Base-by-base conservation (phyloP, 306 rosid species). In the Geum urbanum region DNA sequence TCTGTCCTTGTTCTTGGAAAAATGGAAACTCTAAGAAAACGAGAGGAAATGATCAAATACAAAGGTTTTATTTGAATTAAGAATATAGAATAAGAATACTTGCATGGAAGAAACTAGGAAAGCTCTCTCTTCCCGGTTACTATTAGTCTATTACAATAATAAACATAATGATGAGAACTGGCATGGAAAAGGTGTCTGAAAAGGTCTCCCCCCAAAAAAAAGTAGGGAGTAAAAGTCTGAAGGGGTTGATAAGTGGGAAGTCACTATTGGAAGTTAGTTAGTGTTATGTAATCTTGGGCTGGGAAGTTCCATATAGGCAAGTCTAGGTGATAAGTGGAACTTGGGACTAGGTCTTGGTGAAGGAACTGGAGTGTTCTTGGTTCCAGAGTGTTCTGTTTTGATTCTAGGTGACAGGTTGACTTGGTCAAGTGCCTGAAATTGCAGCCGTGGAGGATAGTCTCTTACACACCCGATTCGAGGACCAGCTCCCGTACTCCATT, bases 281-380 rank as follows among this genome's bases (percentile, higher is more conserved):
- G 37, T 32, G 18, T 52, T 37, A 44, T 72, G 76, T 1, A 67
- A 11, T 53, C 84, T 83, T 50, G 97, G 91, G 62, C 83, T 91
- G 5, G 86, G 78, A 43, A 86, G 82, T 65, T 86, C 84, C 84
- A 88, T 79, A 44, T 46, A 79, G 6, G 83, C 82, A 76, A 88
- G 82, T 71, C 80, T 85, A 12, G 95, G 91, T n/a, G 96, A 91
- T 6, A 86, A 64, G 56, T 77, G 95, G 45, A 91, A 5, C 57
- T 85, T 81, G 58, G 92, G 90, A 81, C 86, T 83, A 7, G 92
- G 92, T 37, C 96, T 89, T 45, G 95, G 88, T 1, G 96, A 87
- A 15, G 96, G 97, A 9, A 87, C 81, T 2, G 96, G 92, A 15
- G 69, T 60, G 20, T 19, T 32, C 24, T 50, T 83, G 35, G 41